These are phyloP conservation scores for Paraphoma chrysanthemicola DNA, from an alignment of 2,329 filamentous ascomycete species.

Conservation along the genomic window DNA sequence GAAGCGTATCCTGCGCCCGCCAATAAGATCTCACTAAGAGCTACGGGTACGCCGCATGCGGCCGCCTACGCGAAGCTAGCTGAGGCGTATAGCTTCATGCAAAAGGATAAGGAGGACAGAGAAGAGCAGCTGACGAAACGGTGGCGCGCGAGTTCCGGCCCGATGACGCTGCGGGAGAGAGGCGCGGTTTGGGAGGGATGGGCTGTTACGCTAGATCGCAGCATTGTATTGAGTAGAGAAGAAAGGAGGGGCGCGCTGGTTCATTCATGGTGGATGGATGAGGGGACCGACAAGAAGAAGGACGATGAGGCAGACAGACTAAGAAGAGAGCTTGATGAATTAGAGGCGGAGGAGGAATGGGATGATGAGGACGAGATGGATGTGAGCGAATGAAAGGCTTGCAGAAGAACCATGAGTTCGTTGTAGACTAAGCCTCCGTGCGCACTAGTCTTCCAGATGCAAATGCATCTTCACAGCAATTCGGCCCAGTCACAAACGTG, in stretches of 20 bases:
- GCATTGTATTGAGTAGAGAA: constrained; percentile 22
- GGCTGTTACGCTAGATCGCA: constrained; percentile 25
- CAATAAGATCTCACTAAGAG: background rate
- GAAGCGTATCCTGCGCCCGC: constrained; percentile 28
- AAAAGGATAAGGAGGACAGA: constrained; percentile 3
- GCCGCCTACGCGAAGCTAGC: constrained; percentile 28
- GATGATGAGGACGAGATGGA: constrained; percentile 1
- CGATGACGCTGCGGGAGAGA: constrained; percentile 25
- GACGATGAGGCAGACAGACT: constrained; percentile 12
- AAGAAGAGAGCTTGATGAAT: constrained; percentile 25
- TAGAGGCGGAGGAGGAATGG: constrained; percentile 24
- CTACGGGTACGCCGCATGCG: constrained; percentile 12
- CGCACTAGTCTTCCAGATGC: no score
- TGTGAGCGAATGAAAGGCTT: constrained; percentile 1
- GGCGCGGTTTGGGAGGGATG: constrained; percentile 45
- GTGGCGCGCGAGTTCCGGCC: constrained; percentile 29
- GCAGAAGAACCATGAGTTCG: no score
- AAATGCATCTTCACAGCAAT: no score
- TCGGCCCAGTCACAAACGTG: no score
- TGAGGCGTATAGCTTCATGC: constrained; percentile 26
- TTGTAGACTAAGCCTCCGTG: no score
- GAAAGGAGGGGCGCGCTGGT: constrained; percentile 27
- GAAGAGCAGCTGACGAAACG: constrained; percentile 41
- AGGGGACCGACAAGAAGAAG: constrained; percentile 9
- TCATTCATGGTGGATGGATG: constrained; percentile 1